A percentile compares a stretch with the other conserved stretches of the same genome.
These are phyloP conservation scores for Durotheca rogersii DNA, from an alignment of 495 filamentous ascomycete genomes.

Conservation along the genomic window DNA sequence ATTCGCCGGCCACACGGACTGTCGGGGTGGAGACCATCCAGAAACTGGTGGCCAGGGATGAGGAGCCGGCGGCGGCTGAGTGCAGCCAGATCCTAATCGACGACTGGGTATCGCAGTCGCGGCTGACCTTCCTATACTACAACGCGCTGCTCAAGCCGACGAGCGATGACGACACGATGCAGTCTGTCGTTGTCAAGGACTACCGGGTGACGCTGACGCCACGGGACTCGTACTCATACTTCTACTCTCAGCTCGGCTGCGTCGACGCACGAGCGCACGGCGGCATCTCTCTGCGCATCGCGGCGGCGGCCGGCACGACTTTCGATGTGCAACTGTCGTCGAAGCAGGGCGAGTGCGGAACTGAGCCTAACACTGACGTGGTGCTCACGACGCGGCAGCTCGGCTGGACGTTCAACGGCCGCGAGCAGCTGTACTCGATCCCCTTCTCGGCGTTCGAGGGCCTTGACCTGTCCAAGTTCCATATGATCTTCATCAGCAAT, in stretches of 20 bases:
- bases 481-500: constrained; percentile 50
- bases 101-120: constrained; percentile 64
- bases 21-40: neutral
- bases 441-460: constrained; percentile 55
- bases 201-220: constrained; percentile 59
- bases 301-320: constrained; percentile 55
- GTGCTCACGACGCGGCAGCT: constrained; percentile 49
- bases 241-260: constrained; percentile 60
- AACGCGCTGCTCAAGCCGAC: constrained; percentile 59
- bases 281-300: constrained; percentile 60
- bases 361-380: constrained; percentile 37
- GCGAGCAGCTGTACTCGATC: constrained; percentile 60
- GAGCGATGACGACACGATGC: constrained; percentile 62
- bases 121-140: constrained; percentile 64
- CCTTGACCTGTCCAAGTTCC: constrained; percentile 54
- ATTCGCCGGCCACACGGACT: constrained; percentile 18
- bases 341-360: constrained; percentile 45
- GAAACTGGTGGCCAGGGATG: constrained; percentile 14
- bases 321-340: constrained; percentile 55
- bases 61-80: constrained; percentile 33
- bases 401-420: constrained; percentile 62
- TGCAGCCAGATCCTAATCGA: constrained; percentile 59
- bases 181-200: constrained; percentile 54
- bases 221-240: constrained; percentile 51
- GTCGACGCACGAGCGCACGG: constrained; percentile 55